These are phyloP conservation scores for Suillus plorans DNA, from an alignment of 768 basidiomycete species.

Conservation along the genomic window DNA sequence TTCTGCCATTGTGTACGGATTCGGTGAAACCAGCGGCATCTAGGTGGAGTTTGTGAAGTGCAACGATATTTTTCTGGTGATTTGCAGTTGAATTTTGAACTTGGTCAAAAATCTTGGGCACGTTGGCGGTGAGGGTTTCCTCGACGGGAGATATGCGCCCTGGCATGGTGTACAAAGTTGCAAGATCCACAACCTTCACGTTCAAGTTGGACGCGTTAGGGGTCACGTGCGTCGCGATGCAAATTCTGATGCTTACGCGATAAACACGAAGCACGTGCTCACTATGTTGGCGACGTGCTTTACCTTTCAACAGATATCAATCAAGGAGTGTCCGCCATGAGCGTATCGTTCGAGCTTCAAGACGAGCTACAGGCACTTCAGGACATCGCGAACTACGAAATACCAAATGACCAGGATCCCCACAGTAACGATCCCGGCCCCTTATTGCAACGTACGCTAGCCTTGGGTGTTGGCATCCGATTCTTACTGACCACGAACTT, in stretches of 20 bases:
- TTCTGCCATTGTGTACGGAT: conserved; percentile 45
- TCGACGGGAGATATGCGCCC: conserved; percentile 23
- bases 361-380: conserved; percentile 71
- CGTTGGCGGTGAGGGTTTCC: conserved; percentile 27
- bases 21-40: conserved; percentile 59
- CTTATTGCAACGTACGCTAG: conserved; percentile 57
- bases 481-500: conserved; percentile 14
- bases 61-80: conserved; percentile 88
- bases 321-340: conserved; percentile 29
- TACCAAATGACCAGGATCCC: conserved; percentile 68
- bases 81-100: conserved; percentile 71
- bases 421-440: conserved; percentile 50
- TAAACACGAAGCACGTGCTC: conserved; percentile 27
- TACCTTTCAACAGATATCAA: conserved; percentile 1
- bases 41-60: conserved; percentile 75
- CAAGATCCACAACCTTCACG: neutral
- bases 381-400: conserved; percentile 60
- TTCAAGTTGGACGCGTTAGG: neutral
- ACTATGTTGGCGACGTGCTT: conserved; percentile 11
- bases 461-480: neutral
- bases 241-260: conserved; percentile 11
- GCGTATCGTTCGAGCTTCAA: conserved; percentile 65
- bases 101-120: conserved; percentile 78
- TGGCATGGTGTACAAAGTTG: conserved; percentile 26
- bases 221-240: conserved; percentile 10